Evolutionary conservation across 73 alveolate species (phyloP).

Genomic region (Tetrahymena thermophila): DNA sequence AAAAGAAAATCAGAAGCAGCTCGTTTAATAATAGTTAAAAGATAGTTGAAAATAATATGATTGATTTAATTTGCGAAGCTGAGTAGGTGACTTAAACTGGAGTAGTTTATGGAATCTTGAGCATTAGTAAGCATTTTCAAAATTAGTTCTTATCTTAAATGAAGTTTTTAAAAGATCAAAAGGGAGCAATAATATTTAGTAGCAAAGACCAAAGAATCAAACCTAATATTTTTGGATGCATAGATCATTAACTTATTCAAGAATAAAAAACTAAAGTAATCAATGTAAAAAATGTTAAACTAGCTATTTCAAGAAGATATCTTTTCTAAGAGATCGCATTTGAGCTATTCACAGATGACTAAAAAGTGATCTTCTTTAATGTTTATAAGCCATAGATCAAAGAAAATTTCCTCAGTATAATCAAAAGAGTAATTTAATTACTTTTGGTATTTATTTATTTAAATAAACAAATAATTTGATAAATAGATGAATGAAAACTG

Average conservation of each 20-base stretch:
- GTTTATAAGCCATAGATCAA: not conserved
- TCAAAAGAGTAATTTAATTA: not conserved
- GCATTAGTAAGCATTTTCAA: not conserved
- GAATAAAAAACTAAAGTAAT: conserved; percentile 19
- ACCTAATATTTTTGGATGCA: not conserved
- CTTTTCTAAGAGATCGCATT: conserved; percentile 41
- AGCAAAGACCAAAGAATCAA: not conserved
- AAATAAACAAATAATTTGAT: not conserved
- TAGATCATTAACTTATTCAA: not conserved
- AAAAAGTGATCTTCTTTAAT: conserved; percentile 36
- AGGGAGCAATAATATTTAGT: not conserved
- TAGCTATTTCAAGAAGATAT: conserved; percentile 41
- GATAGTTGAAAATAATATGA: not conserved
- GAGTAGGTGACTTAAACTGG: not conserved
- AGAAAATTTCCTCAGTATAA: not conserved
- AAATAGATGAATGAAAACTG: not conserved
- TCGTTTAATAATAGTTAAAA: not conserved
- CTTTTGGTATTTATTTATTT: not conserved
- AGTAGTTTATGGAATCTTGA: not conserved
- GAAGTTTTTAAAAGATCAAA: not conserved
- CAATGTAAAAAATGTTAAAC: not conserved
- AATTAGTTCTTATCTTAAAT: not conserved
- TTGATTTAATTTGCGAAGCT: not conserved
- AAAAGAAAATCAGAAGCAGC: not conserved
- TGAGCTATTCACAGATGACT: conserved; percentile 39